These are phyloP conservation scores for Solanum hybrid DNA, from an alignment of 305 asterid genomes.

Conservation along the genomic window DNA sequence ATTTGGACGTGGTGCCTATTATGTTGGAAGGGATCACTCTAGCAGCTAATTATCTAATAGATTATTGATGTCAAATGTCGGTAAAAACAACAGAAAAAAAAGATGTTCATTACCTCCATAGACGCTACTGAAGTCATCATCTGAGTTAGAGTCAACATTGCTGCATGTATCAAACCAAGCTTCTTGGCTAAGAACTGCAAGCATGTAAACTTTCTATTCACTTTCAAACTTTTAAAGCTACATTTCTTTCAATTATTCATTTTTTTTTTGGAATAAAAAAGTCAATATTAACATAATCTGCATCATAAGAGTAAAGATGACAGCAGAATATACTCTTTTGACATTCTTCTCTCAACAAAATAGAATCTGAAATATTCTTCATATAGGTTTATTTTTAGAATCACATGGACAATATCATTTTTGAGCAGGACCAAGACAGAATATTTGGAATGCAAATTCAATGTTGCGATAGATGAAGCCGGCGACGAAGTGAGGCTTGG, in stretches of 20 bases:
- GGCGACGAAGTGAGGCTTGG: background rate
- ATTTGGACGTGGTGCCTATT: background rate
- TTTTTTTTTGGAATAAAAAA: background rate
- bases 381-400: background rate
- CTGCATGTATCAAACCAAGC: slow-evolving; percentile 89
- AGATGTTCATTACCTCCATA: slow-evolving; percentile 60
- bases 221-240: background rate
- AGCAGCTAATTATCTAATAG: background rate
- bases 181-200: slow-evolving; percentile 65
- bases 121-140: slow-evolving; percentile 80
- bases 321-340: background rate
- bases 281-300: background rate
- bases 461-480: background rate
- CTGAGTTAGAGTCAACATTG: slow-evolving; percentile 77
- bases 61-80: background rate
- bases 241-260: background rate
- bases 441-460: background rate
- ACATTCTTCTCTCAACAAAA: background rate
- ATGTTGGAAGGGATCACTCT: background rate
- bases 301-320: background rate
- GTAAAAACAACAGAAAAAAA: background rate
- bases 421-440: background rate
- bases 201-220: background rate
- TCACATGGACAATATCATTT: background rate
- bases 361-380: background rate